Conservation (phyloP, 2,329 filamentous ascomycete genomes). For the Monilinia polystroma region DNA sequence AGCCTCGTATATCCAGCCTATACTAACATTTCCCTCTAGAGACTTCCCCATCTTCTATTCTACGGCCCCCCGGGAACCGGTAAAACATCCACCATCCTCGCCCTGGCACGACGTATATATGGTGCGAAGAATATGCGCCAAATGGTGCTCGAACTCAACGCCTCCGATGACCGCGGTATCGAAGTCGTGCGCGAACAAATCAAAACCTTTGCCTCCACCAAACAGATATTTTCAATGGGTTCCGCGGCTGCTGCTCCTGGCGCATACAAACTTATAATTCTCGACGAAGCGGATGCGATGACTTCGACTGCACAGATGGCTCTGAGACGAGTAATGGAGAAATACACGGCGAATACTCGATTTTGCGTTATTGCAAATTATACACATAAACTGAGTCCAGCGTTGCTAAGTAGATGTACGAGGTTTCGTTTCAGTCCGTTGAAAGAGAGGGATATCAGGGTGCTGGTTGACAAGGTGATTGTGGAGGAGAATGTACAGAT, state of each 20-base stretch:
- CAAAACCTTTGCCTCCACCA: constrained; percentile 97
- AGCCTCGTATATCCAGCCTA: constrained; percentile 16
- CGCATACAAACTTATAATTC: constrained; percentile 90
- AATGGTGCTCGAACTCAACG: constrained; percentile 98
- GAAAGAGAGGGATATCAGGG: constrained; percentile 81
- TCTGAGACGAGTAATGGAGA: constrained; percentile 94
- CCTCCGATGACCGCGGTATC: constrained; percentile 94
- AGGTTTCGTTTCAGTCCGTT: constrained; percentile 92
- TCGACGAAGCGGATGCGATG: constrained; percentile 99
- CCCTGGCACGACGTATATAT: constrained; percentile 90
- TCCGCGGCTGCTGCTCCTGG: constrained; percentile 56
- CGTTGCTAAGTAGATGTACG: constrained; percentile 88
- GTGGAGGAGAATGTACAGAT: constrained; percentile 85
- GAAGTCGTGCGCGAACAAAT: constrained; percentile 98
- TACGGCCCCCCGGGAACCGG: constrained; percentile 96
- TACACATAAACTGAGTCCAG: constrained; percentile 94
- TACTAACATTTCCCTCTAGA: constrained; percentile 43
- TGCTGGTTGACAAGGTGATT: constrained; percentile 85
- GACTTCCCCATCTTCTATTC: constrained; percentile 90
- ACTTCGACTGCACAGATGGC: constrained; percentile 99
- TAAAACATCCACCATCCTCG: constrained; percentile 95
- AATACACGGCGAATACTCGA: constrained; percentile 95
- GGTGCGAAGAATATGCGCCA: constrained; percentile 89
- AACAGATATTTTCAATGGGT: constrained; percentile 85
- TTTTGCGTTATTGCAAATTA: constrained; percentile 99